phyloP scores from a whole-genome alignment of 2,329 filamentous ascomycete genomes.

The Clonostachys sp. region DNA sequence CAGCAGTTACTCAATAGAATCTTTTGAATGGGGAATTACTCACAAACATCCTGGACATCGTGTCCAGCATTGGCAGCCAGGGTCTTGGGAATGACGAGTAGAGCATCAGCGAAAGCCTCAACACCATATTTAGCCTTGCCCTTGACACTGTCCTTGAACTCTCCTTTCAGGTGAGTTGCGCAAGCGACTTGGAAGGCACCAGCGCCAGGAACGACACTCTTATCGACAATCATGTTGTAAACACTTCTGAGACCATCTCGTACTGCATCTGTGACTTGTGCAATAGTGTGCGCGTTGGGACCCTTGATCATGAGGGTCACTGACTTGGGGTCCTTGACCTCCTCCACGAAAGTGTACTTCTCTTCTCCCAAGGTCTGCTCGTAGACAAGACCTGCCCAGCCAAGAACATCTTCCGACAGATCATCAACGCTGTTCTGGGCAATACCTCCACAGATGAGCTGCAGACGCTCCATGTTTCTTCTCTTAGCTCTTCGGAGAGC shows the following conservation, averaged over 20 bases:
- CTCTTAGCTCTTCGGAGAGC: slow-evolving; percentile 92
- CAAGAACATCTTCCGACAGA: slow-evolving; percentile 78
- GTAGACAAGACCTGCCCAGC: slow-evolving; percentile 95
- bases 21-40: slow-evolving; percentile 24
- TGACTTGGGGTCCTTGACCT: slow-evolving; percentile 97
- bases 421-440: slow-evolving; percentile 98
- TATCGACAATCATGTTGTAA: slow-evolving; percentile 99
- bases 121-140: slow-evolving; percentile 98
- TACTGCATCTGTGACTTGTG: slow-evolving; percentile 94
- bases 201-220: slow-evolving; percentile 88
- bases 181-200: slow-evolving; percentile 96
- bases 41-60: slow-evolving; percentile 92
- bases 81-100: slow-evolving; percentile 95
- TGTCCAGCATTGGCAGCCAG: slow-evolving; percentile 93
- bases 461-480: slow-evolving; percentile 97
- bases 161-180: slow-evolving; percentile 78
- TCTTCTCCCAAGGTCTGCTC: slow-evolving; percentile 97
- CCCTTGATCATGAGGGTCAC: slow-evolving; percentile 98
- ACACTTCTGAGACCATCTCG: slow-evolving; percentile 92
- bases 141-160: slow-evolving; percentile 86
- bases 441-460: slow-evolving; percentile 86
- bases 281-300: slow-evolving; percentile 93
- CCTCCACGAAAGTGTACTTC: slow-evolving; percentile 98
- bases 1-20: neutral
- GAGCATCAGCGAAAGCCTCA: slow-evolving; percentile 87